Evolutionary conservation across 2,329 filamentous ascomycete genomes (phyloP), one percentile per base, ranked within the genome.

Genomic region (Fusarium praegraminearum): DNA sequence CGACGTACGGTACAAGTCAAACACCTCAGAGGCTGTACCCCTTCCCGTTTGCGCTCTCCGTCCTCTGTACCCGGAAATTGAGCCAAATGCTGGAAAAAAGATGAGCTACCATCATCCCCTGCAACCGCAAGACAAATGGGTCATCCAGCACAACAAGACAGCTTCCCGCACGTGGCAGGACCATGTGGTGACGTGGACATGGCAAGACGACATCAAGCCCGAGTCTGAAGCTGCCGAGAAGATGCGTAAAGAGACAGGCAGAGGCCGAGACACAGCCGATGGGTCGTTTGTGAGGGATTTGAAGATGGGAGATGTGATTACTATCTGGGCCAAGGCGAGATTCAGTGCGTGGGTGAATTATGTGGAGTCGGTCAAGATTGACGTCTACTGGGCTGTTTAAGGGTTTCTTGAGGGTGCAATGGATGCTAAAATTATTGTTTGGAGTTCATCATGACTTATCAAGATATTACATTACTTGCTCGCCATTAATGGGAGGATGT

Each of bases 261-360:
- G 87, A 1, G 88, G 88, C 2, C 74, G 73, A 22, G 82, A 73
- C 6, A 87, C 86, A 1, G 84, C 79, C 0, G 82, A 84, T 53
- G 89, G 89, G 2, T 77, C 83, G 38, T 90, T 89, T 75, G 83
- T 91, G 35, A 83, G 85, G 18, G 80, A 78, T 46, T 73, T 91
- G 68, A 84, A 82, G 68, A 68, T 88, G n/a, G 89, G 89, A 1
- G 89, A 91, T 69, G 83, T 88, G 20, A 78, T 90, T 13, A 90
- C 87, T 0, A 73, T 90, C 3, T 90, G 88, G 88, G 87, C 80
- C 1, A 88, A 86, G 76, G 83, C 86, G 3, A 82, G 88, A 61
- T 90, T 87, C 57, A 76, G 74, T 0, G 83, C 78, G 0, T 91
- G 89, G 89, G 46, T 56, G 2, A 90, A 90, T 65, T 54, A 77